Evolutionary conservation across 768 basidiomycete species (phyloP), one percentile per base, ranked within the genome.

Genomic region (Naganishia onofrii): DNA sequence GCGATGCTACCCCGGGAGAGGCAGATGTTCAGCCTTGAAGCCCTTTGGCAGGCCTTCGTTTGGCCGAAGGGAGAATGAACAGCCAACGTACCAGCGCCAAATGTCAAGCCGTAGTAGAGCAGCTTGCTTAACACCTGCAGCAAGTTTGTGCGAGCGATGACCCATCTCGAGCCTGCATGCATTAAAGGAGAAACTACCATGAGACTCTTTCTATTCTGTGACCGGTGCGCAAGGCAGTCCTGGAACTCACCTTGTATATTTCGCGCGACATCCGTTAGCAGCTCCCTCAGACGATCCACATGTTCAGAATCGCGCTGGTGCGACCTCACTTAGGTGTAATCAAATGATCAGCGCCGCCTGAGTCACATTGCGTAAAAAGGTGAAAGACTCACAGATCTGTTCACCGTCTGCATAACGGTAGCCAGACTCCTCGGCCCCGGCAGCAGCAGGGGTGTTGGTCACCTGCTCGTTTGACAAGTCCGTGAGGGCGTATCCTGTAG

Each of bases 291-390:
- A 26, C 74, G 53, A 5, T 54, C 21, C 17, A 80, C 71, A 32
- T 79, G 78, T 12, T 75, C 73, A 10, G 76, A 60, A 68, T 81
- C 80, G 23, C 80, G 29, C 68, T 81, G 80, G 69, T 79, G 75
- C 4, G 80, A 58, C 67, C 78, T 69, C 13, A 81, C 80, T 81
- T 56, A 32, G 19, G 26, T 12, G n/a, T 51, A 12, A 7, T 1
- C 48, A 26, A 13, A n/a, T 15, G 2, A 51, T 51, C 48, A 51
- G 23, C 38, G 12, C 7, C 32, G 57, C 7, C 8, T 8, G 32
- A n/a, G 8, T 1, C 8, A 32, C 34, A 2, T 38, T 58, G 12
- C 36, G 17, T 3, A 28, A 42, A 13, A 26, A 28, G 28, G 6
- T 0, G 38, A 17, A 26, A 7, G 10, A 63, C 60, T 42, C 29